Conservation (phyloP, 495 filamentous ascomycete species). For the Corynascus novoguineensis region DNA sequence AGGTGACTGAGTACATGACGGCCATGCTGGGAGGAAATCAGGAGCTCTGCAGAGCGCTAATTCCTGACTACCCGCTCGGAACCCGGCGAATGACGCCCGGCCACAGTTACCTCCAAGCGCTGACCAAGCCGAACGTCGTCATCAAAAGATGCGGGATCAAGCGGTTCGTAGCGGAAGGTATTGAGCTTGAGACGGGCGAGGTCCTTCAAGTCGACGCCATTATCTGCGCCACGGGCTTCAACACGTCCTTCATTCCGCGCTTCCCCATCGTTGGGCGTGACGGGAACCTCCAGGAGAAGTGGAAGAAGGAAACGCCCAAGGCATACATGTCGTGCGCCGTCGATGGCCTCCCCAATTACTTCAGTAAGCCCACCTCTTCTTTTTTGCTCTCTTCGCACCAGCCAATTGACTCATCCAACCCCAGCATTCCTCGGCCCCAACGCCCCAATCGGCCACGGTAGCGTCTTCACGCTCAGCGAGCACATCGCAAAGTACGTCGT, state of each 20-base stretch:
- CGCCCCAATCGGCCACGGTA: slow-evolving; percentile 46
- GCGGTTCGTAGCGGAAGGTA: slow-evolving; percentile 52
- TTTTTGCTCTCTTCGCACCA: neutral
- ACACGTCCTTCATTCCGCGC: slow-evolving; percentile 54
- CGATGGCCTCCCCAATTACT: slow-evolving; percentile 43
- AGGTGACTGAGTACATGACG: slow-evolving; percentile 41
- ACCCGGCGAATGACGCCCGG: slow-evolving; percentile 65
- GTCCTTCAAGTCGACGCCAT: slow-evolving; percentile 54
- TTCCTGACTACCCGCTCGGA: slow-evolving; percentile 61
- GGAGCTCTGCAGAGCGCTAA: slow-evolving; percentile 46
- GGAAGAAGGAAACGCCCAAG: slow-evolving; percentile 33
- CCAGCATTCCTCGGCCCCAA: slow-evolving; percentile 46
- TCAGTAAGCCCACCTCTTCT: slow-evolving; percentile 32
- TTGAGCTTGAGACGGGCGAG: slow-evolving; percentile 52
- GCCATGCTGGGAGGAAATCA: slow-evolving; percentile 40
- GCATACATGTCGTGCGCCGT: slow-evolving; percentile 46
- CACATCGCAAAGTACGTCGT: slow-evolving; percentile 45
- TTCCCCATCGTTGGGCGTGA: slow-evolving; percentile 55
- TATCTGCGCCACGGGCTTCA: slow-evolving; percentile 69
- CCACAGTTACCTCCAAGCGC: slow-evolving; percentile 59
- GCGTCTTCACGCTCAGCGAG: slow-evolving; percentile 44
- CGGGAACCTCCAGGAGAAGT: slow-evolving; percentile 43
- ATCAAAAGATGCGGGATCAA: slow-evolving; percentile 54
- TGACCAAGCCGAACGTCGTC: slow-evolving; percentile 56
- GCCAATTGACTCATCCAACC: slow-evolving; percentile 16